These are phyloP conservation scores for Tuber umbilicatum DNA, from an alignment of 495 filamentous ascomycete species.

Conservation along the genomic window DNA sequence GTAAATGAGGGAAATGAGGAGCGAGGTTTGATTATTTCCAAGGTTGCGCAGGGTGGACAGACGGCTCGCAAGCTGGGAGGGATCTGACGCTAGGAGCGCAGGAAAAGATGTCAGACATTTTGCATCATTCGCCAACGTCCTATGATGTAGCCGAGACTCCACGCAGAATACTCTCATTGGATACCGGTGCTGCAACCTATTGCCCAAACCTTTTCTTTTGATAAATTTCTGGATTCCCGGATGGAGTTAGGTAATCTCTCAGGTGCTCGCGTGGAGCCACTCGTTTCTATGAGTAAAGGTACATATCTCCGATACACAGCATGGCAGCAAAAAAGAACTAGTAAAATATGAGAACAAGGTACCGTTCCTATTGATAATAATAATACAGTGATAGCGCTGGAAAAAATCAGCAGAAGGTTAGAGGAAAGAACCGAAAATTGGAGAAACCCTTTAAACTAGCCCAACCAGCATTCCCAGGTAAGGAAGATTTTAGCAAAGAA, in stretches of 20 bases:
- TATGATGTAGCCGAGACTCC: conserved; percentile 20
- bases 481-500: not conserved
- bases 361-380: not conserved
- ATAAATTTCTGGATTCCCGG: not conserved
- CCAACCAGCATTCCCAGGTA: not conserved
- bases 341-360: not conserved
- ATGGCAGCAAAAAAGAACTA: not conserved
- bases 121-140: conserved; percentile 2
- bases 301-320: not conserved
- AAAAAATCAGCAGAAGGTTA: not conserved
- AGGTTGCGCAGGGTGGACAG: conserved; percentile 3
- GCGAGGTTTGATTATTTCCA: conserved; percentile 8
- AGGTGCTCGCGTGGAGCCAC: not conserved
- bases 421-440: not conserved
- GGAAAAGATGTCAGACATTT: not conserved
- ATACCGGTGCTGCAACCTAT: not conserved
- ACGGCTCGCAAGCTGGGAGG: conserved; percentile 1
- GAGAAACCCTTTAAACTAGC: not conserved
- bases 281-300: not conserved
- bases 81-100: not conserved
- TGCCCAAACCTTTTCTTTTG: not conserved
- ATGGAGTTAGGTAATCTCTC: not conserved
- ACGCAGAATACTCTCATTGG: not conserved
- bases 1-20: not conserved
- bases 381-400: not conserved